phyloP scores from a whole-genome alignment of 2,329 filamentous ascomycete species.

The Xylariaceae sp. region DNA sequence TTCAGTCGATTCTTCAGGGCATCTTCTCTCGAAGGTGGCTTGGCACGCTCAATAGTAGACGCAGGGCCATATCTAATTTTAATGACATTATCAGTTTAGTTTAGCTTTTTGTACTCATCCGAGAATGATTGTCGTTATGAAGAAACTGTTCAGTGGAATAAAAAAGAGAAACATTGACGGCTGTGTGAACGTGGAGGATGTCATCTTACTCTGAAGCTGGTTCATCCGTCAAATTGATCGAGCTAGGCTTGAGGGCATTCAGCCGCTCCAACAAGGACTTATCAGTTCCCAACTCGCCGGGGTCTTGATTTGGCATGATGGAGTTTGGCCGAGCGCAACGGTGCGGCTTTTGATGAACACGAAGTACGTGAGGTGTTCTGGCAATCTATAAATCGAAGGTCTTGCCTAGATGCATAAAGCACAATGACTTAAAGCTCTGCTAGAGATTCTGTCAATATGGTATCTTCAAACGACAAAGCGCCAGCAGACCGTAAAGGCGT shows the following conservation, averaged over 20 bases:
- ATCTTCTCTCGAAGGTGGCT: constrained; percentile 46
- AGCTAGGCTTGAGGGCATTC: constrained; percentile 46
- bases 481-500: no score
- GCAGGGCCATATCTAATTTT: constrained; percentile 17
- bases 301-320: constrained; percentile 20
- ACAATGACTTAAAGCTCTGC: no score
- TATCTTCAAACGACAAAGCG: no score
- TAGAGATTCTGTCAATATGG: no score
- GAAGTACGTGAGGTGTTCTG: background rate
- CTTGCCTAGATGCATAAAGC: no score
- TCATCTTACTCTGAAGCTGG: constrained; percentile 38
- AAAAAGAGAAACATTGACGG: background rate
- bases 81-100: constrained; percentile 25
- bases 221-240: constrained; percentile 27
- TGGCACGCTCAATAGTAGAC: constrained; percentile 40
- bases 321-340: no score
- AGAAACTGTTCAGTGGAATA: background rate
- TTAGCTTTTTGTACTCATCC: background rate
- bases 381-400: background rate
- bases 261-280: constrained; percentile 50
- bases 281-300: constrained; percentile 29
- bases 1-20: constrained; percentile 49
- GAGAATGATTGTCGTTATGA: background rate
- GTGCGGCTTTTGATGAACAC: no score
- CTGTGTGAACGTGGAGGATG: constrained; percentile 4